Base-by-base conservation (phyloP, 257 asterid species). In the Solanum ossicruentum region DNA sequence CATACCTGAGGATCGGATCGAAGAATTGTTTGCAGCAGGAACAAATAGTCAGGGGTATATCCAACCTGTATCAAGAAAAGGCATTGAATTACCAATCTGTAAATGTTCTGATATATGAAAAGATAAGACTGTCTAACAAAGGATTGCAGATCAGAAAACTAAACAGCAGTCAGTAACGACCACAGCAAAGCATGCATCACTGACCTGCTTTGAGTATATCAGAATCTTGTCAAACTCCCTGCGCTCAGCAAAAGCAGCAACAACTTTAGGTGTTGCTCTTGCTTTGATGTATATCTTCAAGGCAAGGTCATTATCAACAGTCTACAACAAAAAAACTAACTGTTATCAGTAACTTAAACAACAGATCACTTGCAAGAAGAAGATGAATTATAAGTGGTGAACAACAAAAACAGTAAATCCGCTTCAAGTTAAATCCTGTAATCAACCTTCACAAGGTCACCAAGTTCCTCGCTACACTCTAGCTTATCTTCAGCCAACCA, bases 231-330 rank as follows among this genome's bases (percentile, higher is more conserved):
- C 99, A 23, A 97, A 97, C 90, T 97, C 99, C 88, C 98, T 91
- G 75, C 99, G 98, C 92, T 97, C 99, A 65, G 99, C 99, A 89
- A 97, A 97, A 86, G 99, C 99, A 60, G 99, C 99, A 84, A 97
- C 99, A 81, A 97, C 99, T 88, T 97, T 97, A 39, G 99, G 99
- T 18, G 99, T 97, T 84, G 98, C 97, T 92, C 99, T 95, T 47
- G 99, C 99, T 97, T 97, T 97, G 85, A 97, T 93, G 89, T 91
- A 97, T 87, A 97, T 97, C 89, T 97, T 97, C 87, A 97, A 91
- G 43, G 99, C 99, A 85, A 97, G 97, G 92, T 97, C 99, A 89
- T 92, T 97, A 88, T 97, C 99, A 86, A 97, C 99, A 39, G 99
- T 95, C 99, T 97, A 90, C 87, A 90, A 52, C 81, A 81, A 49